Percentiles rank a stretch among this genome's conserved stretches.
These are phyloP conservation scores for Cyberlindnera suaveolens DNA, from an alignment of 805 yeast species.

Conservation along the genomic window DNA sequence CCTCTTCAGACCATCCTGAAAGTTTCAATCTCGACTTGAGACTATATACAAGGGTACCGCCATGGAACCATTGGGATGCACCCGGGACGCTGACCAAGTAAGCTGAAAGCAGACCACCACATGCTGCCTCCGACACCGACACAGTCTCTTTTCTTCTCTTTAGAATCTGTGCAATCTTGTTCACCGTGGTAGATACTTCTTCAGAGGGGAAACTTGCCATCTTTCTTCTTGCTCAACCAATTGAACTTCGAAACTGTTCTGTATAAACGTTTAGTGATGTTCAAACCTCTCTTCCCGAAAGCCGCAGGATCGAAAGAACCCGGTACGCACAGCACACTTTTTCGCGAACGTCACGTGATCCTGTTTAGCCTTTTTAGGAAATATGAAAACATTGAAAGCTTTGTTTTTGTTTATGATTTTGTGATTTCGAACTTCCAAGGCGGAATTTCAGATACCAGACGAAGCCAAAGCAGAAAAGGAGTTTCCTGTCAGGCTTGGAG, in stretches of 20 bases:
- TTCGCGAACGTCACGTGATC: too few species aligned
- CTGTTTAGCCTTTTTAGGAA: not conserved
- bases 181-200: slow-evolving; percentile 44
- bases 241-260: too few species aligned
- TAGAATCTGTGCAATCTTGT: slow-evolving; percentile 51
- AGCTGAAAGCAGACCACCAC: slow-evolving; percentile 82
- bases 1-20: slow-evolving; percentile 73
- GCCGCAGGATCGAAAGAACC: not conserved
- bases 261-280: too few species aligned
- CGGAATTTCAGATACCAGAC: too few species aligned
- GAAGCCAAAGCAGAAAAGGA: too few species aligned
- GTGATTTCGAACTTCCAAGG: too few species aligned
- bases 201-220: slow-evolving; percentile 49
- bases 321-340: too few species aligned
- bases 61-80: slow-evolving; percentile 77
- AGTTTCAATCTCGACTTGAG: slow-evolving; percentile 66
- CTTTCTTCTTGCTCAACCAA: not conserved
- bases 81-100: slow-evolving; percentile 80
- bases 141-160: slow-evolving; percentile 52
- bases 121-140: slow-evolving; percentile 82
- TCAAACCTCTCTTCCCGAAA: not conserved
- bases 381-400: not conserved
- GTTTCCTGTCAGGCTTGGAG: too few species aligned
- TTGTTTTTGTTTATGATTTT: not conserved
- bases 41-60: slow-evolving; percentile 78